Base-by-base conservation (phyloP, 1,284 basidiomycete species). In the Neonothopanus nambi region DNA sequence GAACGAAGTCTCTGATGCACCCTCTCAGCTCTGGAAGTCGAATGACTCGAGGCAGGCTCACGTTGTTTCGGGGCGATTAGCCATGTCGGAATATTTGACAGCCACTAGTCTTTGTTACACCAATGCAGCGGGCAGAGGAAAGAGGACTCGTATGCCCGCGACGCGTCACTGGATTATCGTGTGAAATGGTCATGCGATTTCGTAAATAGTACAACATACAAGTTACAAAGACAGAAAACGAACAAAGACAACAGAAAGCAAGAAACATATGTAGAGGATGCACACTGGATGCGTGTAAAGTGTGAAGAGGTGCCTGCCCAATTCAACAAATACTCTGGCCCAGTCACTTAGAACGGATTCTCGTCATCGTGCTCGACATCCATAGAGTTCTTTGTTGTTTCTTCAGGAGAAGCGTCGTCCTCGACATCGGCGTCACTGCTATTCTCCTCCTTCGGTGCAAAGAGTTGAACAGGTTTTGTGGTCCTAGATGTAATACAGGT, bases 391-490 rank as follows among this genome's bases (percentile, higher is more conserved):
- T 65, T 62, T 45, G 63, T 63, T 53, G 63, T 57, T 42, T 50
- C 45, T 51, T 62, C 56, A 12, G 52, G 58, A 38, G 52, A 21
- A 11, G 49, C n/a, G 17, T 52, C 54, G 15, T 57, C 42, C 8
- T 61, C 61, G 42, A 54, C 52, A 45, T 73, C 74, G 17, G 74
- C 73, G 42, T 79, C 77, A 40, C 76, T 75, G 48, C 67, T 70
- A 12, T 72, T 67, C 48, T 68, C 66, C 37, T 77, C 74, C 52
- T 69, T 71, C 63, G 75, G 74, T 28, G 76, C 69, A 65, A 89
- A 87, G 7, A 89, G 76, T 49, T 78, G 74, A 3, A 82, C 77
- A 35, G 85, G 83, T 64, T 85, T 85, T 13, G 73, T 18, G 76
- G 79, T 65, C 85, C 86, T 33, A 28, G 20, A 12, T 15, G 50